These are phyloP conservation scores for Blastobotrys niveus DNA, from an alignment of 1,139 yeast species.

Conservation along the genomic window DNA sequence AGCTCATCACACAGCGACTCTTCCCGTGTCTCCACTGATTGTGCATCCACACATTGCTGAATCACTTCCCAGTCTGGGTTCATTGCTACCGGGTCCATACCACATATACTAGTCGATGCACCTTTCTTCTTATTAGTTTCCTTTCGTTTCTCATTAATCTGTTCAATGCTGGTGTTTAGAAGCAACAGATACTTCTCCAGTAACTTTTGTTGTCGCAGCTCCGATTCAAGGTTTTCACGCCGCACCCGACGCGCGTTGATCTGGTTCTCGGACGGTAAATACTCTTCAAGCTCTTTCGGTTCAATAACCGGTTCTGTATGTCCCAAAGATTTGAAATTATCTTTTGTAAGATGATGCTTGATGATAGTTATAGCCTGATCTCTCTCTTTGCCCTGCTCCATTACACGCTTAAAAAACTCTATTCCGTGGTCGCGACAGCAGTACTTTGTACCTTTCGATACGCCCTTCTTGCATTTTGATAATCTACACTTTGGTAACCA, in stretches of 20 bases:
- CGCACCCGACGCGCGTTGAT: no score
- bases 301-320: constrained; percentile 9
- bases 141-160: constrained; percentile 17
- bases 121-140: not conserved
- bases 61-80: constrained; percentile 22
- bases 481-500: constrained; percentile 80
- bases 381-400: not conserved
- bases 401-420: constrained; percentile 41
- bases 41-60: not conserved
- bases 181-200: constrained; percentile 26
- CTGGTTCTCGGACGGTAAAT: no score
- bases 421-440: constrained; percentile 72
- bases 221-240: not conserved
- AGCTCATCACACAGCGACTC: constrained; percentile 50
- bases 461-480: constrained; percentile 52
- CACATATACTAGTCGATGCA: constrained; percentile 32
- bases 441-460: constrained; percentile 52
- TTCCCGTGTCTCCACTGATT: constrained; percentile 19
- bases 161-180: constrained; percentile 18
- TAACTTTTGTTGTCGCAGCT: constrained; percentile 11
- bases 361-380: not conserved
- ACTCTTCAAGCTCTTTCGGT: constrained; percentile 23
- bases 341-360: not conserved
- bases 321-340: no score
- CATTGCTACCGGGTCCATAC: constrained; percentile 34